These are phyloP conservation scores for Rhizopus delemar DNA, from an alignment of 371 early-diverging fungal species.

Conservation along the genomic window DNA sequence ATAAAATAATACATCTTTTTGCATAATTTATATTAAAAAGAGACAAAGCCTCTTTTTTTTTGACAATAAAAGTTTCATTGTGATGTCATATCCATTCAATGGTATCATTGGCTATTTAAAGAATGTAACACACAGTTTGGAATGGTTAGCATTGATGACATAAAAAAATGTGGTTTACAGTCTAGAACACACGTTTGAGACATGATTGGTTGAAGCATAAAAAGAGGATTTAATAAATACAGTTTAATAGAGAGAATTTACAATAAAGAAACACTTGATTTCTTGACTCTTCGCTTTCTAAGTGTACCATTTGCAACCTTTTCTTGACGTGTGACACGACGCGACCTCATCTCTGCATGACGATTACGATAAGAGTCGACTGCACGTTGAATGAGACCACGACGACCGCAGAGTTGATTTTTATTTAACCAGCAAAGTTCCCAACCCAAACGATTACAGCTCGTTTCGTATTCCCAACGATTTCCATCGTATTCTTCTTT, in stretches of 20 bases:
- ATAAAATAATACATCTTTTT: not conserved
- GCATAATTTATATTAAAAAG: not conserved
- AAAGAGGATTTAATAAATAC: too few species aligned
- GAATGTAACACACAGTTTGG: too few species aligned
- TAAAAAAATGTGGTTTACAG: too few species aligned
- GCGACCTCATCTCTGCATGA: constrained; percentile 69
- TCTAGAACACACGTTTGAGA: too few species aligned
- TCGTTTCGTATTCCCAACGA: constrained; percentile 89
- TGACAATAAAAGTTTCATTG: not conserved
- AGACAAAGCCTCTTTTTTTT: not conserved
- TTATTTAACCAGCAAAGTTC: constrained; percentile 78
- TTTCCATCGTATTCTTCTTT: constrained; percentile 75
- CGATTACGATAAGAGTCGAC: constrained; percentile 88
- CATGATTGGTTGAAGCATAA: too few species aligned
- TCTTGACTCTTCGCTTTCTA: constrained; percentile 49
- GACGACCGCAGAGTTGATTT: constrained; percentile 70
- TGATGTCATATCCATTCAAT: too few species aligned
- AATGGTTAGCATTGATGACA: too few species aligned
- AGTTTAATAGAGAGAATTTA: not conserved
- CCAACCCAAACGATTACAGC: constrained; percentile 88
- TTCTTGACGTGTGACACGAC: constrained; percentile 76
- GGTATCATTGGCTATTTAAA: too few species aligned
- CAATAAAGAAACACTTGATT: constrained; percentile 10
- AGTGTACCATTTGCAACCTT: constrained; percentile 71
- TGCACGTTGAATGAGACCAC: constrained; percentile 90